Evolutionary conservation across 768 basidiomycete species (phyloP).

Genomic region (Leccinum obscurum): DNA sequence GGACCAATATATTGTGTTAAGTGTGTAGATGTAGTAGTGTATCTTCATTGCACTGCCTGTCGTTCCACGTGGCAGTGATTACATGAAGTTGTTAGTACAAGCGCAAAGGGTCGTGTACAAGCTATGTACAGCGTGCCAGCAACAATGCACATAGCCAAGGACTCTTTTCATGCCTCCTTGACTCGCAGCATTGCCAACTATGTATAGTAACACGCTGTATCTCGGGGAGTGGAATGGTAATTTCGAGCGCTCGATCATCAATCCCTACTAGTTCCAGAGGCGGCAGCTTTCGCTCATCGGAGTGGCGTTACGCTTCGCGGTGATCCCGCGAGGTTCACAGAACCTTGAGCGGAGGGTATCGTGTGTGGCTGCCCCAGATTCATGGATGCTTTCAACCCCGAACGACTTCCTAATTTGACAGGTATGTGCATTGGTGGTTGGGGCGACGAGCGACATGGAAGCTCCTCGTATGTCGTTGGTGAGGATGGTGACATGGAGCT

Average conservation of each 20-base stretch:
- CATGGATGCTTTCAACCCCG: slow-evolving; percentile 15
- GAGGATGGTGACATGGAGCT: slow-evolving; percentile 52
- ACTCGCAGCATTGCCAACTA: background rate
- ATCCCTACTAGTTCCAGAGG: background rate
- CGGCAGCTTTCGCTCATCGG: slow-evolving; percentile 18
- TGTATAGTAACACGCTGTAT: background rate
- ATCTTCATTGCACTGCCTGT: slow-evolving; percentile 7
- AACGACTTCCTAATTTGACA: slow-evolving; percentile 20
- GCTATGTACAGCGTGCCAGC: slow-evolving; percentile 9
- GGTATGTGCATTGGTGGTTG: slow-evolving; percentile 15
- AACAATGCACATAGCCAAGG: slow-evolving; percentile 7
- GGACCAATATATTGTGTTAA: background rate
- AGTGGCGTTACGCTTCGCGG: slow-evolving; percentile 27
- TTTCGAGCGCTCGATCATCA: slow-evolving; percentile 5
- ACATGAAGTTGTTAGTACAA: slow-evolving; percentile 15
- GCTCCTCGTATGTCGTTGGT: slow-evolving; percentile 24
- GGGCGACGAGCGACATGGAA: slow-evolving; percentile 23
- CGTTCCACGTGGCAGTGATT: slow-evolving; percentile 17
- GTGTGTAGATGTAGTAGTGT: slow-evolving; percentile 1
- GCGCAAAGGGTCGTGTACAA: slow-evolving; percentile 8
- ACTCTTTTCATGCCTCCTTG: background rate
- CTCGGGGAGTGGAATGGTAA: background rate
- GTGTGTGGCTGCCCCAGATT: slow-evolving; percentile 14
- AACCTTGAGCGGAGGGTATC: slow-evolving; percentile 13
- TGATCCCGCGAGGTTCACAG: slow-evolving; percentile 22